phyloP scores from a whole-genome alignment of 768 basidiomycete species.

The Crepidotus variabilis region DNA sequence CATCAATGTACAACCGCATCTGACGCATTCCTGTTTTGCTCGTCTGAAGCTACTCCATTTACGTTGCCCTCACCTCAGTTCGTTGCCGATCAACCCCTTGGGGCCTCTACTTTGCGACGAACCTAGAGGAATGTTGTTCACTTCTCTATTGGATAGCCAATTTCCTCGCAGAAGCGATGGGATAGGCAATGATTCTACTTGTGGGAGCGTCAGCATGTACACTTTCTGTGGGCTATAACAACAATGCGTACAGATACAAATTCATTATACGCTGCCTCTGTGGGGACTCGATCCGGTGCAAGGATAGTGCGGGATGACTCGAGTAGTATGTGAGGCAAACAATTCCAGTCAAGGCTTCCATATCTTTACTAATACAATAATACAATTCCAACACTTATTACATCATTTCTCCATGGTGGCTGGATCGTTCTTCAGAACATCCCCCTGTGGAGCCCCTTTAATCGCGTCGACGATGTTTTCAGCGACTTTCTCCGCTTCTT shows the following conservation, averaged over 20 bases:
- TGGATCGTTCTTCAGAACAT: too few species aligned
- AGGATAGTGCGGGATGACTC: constrained; percentile 66
- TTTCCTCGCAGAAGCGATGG: too few species aligned
- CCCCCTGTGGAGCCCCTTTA: neutral
- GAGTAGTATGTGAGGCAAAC: constrained; percentile 86
- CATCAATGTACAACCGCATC: neutral
- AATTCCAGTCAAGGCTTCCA: constrained; percentile 20
- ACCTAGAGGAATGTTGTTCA: too few species aligned
- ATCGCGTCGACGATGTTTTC: constrained; percentile 1
- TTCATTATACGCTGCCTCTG: constrained; percentile 50
- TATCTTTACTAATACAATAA: too few species aligned
- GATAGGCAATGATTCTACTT: too few species aligned
- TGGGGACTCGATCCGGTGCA: constrained; percentile 80
- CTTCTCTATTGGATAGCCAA: too few species aligned
- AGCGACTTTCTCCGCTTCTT: neutral
- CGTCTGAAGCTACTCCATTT: neutral
- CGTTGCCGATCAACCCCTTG: constrained; percentile 5
- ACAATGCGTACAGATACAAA: constrained; percentile 16
- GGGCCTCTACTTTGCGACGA: neutral
- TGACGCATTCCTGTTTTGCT: neutral
- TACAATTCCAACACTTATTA: too few species aligned
- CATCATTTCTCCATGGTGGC: too few species aligned
- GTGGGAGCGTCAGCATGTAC: too few species aligned
- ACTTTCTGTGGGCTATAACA: constrained; percentile 20
- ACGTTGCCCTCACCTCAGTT: constrained; percentile 6